These are phyloP conservation scores for Lactifluus subvellereus DNA, from an alignment of 768 basidiomycete species.

Conservation along the genomic window DNA sequence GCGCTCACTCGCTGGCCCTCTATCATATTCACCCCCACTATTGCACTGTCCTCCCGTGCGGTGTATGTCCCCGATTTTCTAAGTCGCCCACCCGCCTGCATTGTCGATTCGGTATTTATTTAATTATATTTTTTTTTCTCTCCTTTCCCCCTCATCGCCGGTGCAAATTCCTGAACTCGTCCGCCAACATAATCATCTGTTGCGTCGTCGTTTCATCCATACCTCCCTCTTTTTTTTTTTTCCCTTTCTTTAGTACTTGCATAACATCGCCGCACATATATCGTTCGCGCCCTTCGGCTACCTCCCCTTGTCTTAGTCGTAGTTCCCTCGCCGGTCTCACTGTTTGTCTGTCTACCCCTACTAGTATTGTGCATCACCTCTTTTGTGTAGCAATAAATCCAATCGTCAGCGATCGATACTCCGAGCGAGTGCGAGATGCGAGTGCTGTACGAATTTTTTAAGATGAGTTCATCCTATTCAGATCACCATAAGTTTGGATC, in stretches of 20 bases:
- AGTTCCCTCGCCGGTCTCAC: not conserved
- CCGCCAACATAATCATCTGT: not conserved
- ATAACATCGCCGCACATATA: not conserved
- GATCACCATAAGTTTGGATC: too few relatives aligned
- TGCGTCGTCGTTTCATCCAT: not conserved
- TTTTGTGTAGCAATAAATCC: conserved; percentile 3
- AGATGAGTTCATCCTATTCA: too few relatives aligned
- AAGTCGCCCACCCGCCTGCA: not conserved
- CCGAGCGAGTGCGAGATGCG: not conserved
- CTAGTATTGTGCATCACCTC: not conserved
- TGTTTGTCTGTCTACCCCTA: not conserved
- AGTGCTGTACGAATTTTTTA: too few relatives aligned
- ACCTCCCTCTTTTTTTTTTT: not conserved
- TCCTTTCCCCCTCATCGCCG: not conserved
- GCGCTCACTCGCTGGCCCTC: not conserved
- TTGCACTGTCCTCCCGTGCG: not conserved
- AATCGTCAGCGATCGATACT: not conserved
- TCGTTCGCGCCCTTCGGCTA: not conserved
- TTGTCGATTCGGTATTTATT: not conserved
- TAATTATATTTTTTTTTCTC: not conserved
- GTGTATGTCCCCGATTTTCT: not conserved
- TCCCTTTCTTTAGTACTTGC: not conserved
- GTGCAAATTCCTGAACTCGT: not conserved
- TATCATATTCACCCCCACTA: not conserved
- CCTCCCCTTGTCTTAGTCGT: not conserved